phyloP scores from a whole-genome alignment of 2,329 filamentous ascomycete genomes.

The Pyrenochaeta sp. region DNA sequence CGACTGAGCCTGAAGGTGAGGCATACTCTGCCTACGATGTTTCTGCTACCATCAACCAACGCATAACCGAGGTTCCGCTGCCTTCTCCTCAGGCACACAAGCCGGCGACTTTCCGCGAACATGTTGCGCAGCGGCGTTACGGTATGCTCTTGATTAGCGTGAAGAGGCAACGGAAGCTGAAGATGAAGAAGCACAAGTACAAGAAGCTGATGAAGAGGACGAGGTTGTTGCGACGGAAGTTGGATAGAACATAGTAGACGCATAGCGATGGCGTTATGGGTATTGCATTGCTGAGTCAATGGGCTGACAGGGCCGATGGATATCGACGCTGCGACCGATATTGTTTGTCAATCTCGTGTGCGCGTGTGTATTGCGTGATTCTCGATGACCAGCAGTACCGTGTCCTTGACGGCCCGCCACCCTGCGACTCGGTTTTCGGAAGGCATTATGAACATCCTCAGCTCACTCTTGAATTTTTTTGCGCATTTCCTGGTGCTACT shows the following conservation, averaged over 20 bases:
- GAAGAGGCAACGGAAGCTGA: constrained; percentile 88
- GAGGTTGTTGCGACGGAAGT: constrained; percentile 84
- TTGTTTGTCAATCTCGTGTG: background rate
- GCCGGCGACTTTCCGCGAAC: constrained; percentile 36
- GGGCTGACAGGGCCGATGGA: background rate
- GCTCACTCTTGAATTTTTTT: constrained; percentile 30
- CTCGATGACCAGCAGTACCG: background rate
- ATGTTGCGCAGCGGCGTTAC: constrained; percentile 39
- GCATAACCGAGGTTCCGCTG: constrained; percentile 32
- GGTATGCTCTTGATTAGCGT: constrained; percentile 86
- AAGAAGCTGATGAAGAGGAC: constrained; percentile 98
- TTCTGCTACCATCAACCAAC: constrained; percentile 45
- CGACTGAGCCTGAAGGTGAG: constrained; percentile 24
- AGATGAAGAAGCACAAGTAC: constrained; percentile 99
- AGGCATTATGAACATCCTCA: constrained; percentile 43
- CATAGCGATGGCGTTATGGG: constrained; percentile 19
- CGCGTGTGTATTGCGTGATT: background rate
- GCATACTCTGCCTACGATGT: constrained; percentile 22
- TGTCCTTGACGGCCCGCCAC: background rate
- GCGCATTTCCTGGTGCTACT: constrained; percentile 26
- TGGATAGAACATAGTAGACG: constrained; percentile 59
- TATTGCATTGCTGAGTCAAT: constrained; percentile 19
- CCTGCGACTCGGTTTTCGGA: constrained; percentile 9
- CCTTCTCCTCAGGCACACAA: constrained; percentile 15
- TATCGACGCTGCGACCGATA: background rate